A percentile compares a stretch with the other conserved stretches of the same genome.
phyloP scores from a whole-genome alignment of 208 protist species.

The Acanthamoeba polyphaga region DNA sequence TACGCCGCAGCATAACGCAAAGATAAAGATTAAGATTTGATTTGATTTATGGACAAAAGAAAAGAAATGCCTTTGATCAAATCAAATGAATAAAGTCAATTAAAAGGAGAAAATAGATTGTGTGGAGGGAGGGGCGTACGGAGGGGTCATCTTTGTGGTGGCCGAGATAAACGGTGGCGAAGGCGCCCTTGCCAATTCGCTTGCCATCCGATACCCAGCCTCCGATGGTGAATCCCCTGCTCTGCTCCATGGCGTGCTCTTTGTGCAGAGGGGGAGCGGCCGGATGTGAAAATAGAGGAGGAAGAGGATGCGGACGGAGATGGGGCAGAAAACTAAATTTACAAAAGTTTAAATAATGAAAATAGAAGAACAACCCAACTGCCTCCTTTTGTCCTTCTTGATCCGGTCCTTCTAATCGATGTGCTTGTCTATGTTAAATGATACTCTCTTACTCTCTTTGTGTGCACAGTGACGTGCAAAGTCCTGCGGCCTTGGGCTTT shows the following conservation, averaged over 20 bases:
- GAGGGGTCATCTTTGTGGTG: conserved; percentile 1
- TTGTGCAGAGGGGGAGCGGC: not conserved
- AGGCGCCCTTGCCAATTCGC: conserved; percentile 60
- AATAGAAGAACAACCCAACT: too few species aligned
- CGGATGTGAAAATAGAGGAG: not conserved
- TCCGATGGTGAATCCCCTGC: conserved; percentile 65
- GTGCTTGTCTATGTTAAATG: not conserved
- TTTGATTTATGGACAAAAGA: not conserved
- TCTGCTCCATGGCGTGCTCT: not conserved
- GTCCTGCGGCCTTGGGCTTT: too few species aligned
- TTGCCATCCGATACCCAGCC: conserved; percentile 59
- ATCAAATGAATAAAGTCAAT: not conserved
- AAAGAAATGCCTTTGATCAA: not conserved
- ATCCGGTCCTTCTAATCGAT: not conserved
- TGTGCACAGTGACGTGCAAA: not conserved
- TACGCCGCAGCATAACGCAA: not conserved
- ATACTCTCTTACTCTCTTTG: not conserved
- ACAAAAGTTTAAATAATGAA: not conserved
- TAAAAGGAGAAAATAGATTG: not conserved
- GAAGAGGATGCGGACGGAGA: not conserved
- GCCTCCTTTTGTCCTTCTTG: not conserved
- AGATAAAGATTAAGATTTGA: not conserved
- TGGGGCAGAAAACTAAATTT: not conserved
- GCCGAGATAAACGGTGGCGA: conserved; percentile 61
- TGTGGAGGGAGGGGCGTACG: not conserved